These are phyloP conservation scores for Peniophora sp. DNA, from an alignment of 1,284 basidiomycete genomes.

Conservation along the genomic window DNA sequence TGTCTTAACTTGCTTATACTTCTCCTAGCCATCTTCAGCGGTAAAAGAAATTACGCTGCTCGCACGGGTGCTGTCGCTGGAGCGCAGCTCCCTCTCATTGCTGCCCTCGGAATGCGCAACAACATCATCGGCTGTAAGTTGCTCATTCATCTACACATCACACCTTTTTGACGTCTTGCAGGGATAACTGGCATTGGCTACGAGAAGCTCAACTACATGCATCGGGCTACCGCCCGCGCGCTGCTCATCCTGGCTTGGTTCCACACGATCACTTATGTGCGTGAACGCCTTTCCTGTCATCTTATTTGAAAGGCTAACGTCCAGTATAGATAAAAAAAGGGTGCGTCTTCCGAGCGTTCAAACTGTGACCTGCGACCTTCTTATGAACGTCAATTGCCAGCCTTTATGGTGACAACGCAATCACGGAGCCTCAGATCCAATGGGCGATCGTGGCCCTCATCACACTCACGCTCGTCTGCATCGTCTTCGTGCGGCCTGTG, in stretches of 20 bases:
- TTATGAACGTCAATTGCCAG: too few species aligned
- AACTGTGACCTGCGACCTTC: not conserved
- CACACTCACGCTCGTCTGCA: slow-evolving; percentile 13
- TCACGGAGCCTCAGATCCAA: not conserved
- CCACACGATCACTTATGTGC: slow-evolving; percentile 36
- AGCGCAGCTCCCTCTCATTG: slow-evolving; percentile 54
- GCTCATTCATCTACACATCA: slow-evolving; percentile 3
- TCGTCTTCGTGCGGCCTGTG: slow-evolving; percentile 17
- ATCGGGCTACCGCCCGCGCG: slow-evolving; percentile 42
- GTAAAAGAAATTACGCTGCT: slow-evolving; percentile 28
- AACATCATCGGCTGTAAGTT: slow-evolving; percentile 53
- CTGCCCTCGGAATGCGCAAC: slow-evolving; percentile 57
- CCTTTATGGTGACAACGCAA: not conserved
- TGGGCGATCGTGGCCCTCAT: slow-evolving; percentile 10
- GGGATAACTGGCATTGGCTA: slow-evolving; percentile 52
- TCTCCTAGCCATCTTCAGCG: slow-evolving; percentile 24
- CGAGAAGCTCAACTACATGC: slow-evolving; percentile 50
- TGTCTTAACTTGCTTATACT: not conserved
- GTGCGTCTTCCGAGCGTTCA: too few species aligned
- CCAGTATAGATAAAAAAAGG: slow-evolving; percentile 1
- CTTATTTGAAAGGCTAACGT: not conserved
- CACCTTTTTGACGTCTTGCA: slow-evolving; percentile 13
- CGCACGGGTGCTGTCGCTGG: slow-evolving; percentile 42
- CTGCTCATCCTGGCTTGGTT: slow-evolving; percentile 40
- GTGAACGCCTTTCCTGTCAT: slow-evolving; percentile 13